Conservation (phyloP, 1,139 yeast genomes). For the Kurtzmaniella quercitrusa region DNA sequence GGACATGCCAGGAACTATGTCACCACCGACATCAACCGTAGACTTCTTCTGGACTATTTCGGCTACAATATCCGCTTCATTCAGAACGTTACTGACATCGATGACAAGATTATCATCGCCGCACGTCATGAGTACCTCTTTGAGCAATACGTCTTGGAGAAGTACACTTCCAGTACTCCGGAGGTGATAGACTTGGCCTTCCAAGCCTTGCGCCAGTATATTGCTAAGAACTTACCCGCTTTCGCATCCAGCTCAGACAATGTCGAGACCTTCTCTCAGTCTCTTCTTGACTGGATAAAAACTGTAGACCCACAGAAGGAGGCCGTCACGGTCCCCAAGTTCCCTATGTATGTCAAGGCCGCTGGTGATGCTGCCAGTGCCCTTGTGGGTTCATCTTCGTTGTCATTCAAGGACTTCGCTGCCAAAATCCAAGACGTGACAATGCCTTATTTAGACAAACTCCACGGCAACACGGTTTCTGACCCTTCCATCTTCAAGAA, state of each 20-base stretch:
- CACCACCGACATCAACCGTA: conserved; percentile 85
- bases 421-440: conserved; percentile 61
- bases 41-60: conserved; percentile 84
- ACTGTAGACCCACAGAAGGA: conserved; percentile 46
- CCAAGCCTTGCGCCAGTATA: conserved; percentile 46
- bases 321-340: conserved; percentile 64
- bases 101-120: conserved; percentile 90
- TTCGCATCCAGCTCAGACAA: conserved; percentile 15
- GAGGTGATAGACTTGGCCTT: conserved; percentile 37
- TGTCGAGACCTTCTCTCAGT: conserved; percentile 19
- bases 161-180: conserved; percentile 26
- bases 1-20: conserved; percentile 99
- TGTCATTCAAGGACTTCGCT: conserved; percentile 36
- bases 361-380: conserved; percentile 50
- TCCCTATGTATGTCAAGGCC: conserved; percentile 79
- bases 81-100: conserved; percentile 96
- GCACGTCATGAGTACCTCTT: conserved; percentile 88
- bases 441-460: conserved; percentile 66
- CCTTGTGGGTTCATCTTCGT: conserved; percentile 19
- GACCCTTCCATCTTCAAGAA: conserved; percentile 82
- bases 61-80: conserved; percentile 84
- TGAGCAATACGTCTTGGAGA: conserved; percentile 46
- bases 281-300: conserved; percentile 50
- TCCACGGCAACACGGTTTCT: conserved; percentile 69
- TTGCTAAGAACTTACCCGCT: conserved; percentile 47